Evolutionary conservation across 1,284 basidiomycete genomes (phyloP), one percentile per base, ranked within the genome.

Genomic region (Fistulinella cinereoalba): DNA sequence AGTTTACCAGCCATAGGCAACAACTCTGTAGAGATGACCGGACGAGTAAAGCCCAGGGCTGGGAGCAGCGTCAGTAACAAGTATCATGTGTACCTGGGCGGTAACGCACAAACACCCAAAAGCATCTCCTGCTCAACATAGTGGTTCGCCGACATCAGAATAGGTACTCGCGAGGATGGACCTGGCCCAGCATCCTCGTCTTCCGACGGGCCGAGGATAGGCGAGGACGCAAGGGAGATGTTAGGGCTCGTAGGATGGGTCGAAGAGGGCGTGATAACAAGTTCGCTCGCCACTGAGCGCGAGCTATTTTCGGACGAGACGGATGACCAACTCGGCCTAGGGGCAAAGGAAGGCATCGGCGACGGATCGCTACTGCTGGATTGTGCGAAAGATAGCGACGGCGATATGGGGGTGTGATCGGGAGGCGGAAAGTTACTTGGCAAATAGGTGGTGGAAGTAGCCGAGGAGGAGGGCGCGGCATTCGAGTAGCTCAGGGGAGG

Each of bases 11-110:
- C 51, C 76, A 83, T 79, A 11, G 75, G 73, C 5, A 60, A 46
- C 11, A 74, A 56, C 19, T 68, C 62, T 0, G 69, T 57, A n/a
- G 74, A 71, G 47, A 88, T 78, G 2, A 72, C 65, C 3, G 87
- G 85, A 22, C 73, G 64, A 41, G 66, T 65, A 57, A 88, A 88
- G 4, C 83, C 83, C 51, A 88, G 72, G 6, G 86, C 86, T 80
- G 51, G 16, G 33, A 24, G 32, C n/a, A 21, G 18, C 15, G 56
- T 65, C 21, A 56, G 43, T n/a, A n/a, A n/a, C n/a, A 44, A 36
- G 24, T 13, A 31, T 16, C 8, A 40, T 4, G 28, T 32, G 4
- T 13, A 38, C n/a, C 37, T 41, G 37, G 37, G 6, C 34, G 36
- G 44, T n/a, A 19, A 81, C 85, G 66, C 59, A 88, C 85, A 81